These are phyloP conservation scores for Kodamaea ohmeri DNA, from an alignment of 1,139 yeast genomes.

Conservation along the genomic window DNA sequence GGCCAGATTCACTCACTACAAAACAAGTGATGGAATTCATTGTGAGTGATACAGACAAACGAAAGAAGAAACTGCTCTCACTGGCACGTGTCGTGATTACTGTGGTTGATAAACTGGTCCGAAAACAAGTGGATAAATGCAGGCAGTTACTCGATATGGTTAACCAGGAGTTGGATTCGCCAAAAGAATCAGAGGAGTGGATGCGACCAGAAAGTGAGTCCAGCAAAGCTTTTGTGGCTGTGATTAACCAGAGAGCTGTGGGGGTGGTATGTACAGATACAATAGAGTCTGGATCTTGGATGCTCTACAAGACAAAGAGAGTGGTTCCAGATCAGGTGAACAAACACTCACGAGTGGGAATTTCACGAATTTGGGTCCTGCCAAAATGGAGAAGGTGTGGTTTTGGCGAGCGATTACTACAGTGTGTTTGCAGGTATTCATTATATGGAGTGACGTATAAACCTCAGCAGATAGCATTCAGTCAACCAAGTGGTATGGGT, in stretches of 20 bases:
- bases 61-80: slow-evolving; percentile 7
- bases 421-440: slow-evolving; percentile 37
- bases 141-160: slow-evolving; percentile 43
- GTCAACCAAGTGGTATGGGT: slow-evolving; percentile 70
- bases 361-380: slow-evolving; percentile 67
- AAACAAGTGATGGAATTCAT: slow-evolving; percentile 31
- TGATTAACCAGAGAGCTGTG: slow-evolving; percentile 41
- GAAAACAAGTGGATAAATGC: slow-evolving; percentile 22
- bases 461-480: slow-evolving; percentile 54
- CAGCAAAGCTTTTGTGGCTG: slow-evolving; percentile 49
- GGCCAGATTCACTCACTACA: slow-evolving; percentile 30
- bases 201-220: slow-evolving; percentile 16
- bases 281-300: slow-evolving; percentile 39
- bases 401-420: slow-evolving; percentile 44
- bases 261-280: slow-evolving; percentile 53
- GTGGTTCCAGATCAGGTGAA: slow-evolving; percentile 37
- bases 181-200: slow-evolving; percentile 53
- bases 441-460: slow-evolving; percentile 51
- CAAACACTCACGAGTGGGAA: slow-evolving; percentile 42
- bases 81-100: slow-evolving; percentile 11
- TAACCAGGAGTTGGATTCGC: slow-evolving; percentile 60
- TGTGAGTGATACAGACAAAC: slow-evolving; percentile 1
- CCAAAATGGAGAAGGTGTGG: slow-evolving; percentile 51
- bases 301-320: slow-evolving; percentile 38
- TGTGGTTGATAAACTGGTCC: slow-evolving; percentile 15